phyloP scores from a whole-genome alignment of 1,139 yeast genomes.

The Yamadazyma buinensis region DNA sequence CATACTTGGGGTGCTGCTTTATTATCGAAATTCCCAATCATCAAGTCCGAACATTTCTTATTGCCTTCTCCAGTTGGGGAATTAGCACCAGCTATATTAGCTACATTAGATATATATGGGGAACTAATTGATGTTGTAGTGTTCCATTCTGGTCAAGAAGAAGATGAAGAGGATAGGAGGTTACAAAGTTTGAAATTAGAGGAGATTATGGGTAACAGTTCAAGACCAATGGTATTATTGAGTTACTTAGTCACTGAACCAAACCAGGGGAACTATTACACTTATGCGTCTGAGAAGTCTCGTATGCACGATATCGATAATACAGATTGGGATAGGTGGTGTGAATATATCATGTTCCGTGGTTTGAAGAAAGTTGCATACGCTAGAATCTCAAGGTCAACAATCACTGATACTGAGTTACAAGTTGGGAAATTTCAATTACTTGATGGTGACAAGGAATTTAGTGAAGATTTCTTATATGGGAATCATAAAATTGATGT shows the following conservation, averaged over 20 bases:
- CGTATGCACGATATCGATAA: slow-evolving; percentile 94
- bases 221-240: slow-evolving; percentile 75
- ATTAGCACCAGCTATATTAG: slow-evolving; percentile 96
- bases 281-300: slow-evolving; percentile 77
- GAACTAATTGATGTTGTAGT: slow-evolving; percentile 86
- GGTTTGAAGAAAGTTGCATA: slow-evolving; percentile 85
- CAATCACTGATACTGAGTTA: slow-evolving; percentile 94
- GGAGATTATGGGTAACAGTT: slow-evolving; percentile 73
- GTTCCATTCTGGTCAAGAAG: slow-evolving; percentile 98
- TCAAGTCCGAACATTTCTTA: slow-evolving; percentile 84
- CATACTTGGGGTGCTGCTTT: slow-evolving; percentile 98
- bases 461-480: slow-evolving; percentile 43
- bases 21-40: slow-evolving; percentile 88
- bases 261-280: slow-evolving; percentile 82
- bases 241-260: slow-evolving; percentile 91
- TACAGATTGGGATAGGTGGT: slow-evolving; percentile 97
- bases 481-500: slow-evolving; percentile 57
- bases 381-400: slow-evolving; percentile 88
- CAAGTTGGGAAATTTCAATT: slow-evolving; percentile 90
- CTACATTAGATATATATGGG: slow-evolving; percentile 89
- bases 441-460: slow-evolving; percentile 39
- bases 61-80: slow-evolving; percentile 96
- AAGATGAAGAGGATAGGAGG: slow-evolving; percentile 90
- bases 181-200: slow-evolving; percentile 76
- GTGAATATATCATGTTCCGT: slow-evolving; percentile 90